Percentiles rank a stretch among this genome's conserved stretches.
These are phyloP conservation scores for Saccharomycopsis lassenensis DNA, from an alignment of 805 yeast species.

Conservation along the genomic window DNA sequence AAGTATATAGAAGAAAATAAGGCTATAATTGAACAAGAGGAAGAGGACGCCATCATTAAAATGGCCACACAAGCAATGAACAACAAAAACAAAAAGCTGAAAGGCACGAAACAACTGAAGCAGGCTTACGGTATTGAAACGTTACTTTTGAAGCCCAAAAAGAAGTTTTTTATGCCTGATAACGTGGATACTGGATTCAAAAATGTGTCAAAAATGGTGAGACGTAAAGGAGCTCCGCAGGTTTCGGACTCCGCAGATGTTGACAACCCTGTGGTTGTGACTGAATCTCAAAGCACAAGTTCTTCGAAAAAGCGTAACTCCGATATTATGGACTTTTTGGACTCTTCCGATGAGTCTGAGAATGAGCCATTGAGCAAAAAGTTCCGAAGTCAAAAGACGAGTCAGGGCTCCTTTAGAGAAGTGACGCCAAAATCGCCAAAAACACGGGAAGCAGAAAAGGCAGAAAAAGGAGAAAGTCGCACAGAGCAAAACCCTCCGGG, in stretches of 20 bases:
- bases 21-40: conserved; percentile 45
- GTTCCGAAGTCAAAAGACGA: no score
- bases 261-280: background rate
- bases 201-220: conserved; percentile 38
- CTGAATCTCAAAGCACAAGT: background rate
- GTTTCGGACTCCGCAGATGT: conserved; percentile 2
- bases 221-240: conserved; percentile 19
- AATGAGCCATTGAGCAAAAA: no score
- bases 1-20: conserved; percentile 54
- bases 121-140: conserved; percentile 10
- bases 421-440: no score
- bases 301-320: conserved; percentile 4
- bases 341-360: conserved; percentile 2
- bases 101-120: conserved; percentile 19
- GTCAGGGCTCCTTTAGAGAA: no score
- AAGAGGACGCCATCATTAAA: conserved; percentile 56
- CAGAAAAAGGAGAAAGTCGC: no score
- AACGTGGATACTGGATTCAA: conserved; percentile 56
- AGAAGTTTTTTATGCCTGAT: conserved; percentile 65
- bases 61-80: conserved; percentile 58
- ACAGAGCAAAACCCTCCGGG: no score
- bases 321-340: conserved; percentile 6
- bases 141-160: conserved; percentile 16
- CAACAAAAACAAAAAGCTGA: conserved; percentile 13
- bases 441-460: no score